Conservation (phyloP, 2,329 filamentous ascomycete genomes). For the Ceratocystiopsis sp. region DNA sequence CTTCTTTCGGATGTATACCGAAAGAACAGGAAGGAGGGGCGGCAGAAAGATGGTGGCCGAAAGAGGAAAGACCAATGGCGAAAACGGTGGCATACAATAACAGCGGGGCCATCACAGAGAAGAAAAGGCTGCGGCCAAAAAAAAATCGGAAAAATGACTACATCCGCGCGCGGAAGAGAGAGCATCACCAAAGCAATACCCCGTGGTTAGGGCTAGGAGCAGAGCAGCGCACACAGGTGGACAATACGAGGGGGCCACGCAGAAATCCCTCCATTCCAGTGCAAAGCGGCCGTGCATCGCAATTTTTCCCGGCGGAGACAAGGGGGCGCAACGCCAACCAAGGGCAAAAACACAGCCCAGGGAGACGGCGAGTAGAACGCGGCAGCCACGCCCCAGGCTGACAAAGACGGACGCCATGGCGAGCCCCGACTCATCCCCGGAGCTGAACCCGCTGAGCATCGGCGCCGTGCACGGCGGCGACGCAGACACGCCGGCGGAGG, state of each 20-base stretch:
- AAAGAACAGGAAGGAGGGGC: neutral
- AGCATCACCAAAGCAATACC: no score
- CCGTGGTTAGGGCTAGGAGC: no score
- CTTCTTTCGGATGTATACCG: no score
- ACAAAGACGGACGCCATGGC: neutral
- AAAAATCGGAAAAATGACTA: neutral
- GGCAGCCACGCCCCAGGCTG: neutral
- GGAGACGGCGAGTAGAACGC: neutral
- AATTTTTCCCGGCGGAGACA: no score
- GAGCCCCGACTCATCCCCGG: slow-evolving; percentile 25
- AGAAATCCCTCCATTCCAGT: no score
- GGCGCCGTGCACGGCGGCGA: slow-evolving; percentile 9
- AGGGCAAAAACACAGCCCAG: no score
- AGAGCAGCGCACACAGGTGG: no score
- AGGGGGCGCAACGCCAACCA: no score
- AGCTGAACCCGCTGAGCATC: slow-evolving; percentile 29
- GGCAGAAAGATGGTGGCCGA: neutral
- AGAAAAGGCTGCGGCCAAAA: neutral
- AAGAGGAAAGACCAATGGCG: neutral
- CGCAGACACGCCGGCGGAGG: slow-evolving; percentile 18
- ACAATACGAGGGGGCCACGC: no score
- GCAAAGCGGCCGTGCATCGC: no score
- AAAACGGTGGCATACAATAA: no score
- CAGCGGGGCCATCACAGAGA: neutral
- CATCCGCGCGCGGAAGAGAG: no score